Base-by-base conservation (phyloP, 2,329 filamentous ascomycete genomes). In the Mycogone perniciosa region DNA sequence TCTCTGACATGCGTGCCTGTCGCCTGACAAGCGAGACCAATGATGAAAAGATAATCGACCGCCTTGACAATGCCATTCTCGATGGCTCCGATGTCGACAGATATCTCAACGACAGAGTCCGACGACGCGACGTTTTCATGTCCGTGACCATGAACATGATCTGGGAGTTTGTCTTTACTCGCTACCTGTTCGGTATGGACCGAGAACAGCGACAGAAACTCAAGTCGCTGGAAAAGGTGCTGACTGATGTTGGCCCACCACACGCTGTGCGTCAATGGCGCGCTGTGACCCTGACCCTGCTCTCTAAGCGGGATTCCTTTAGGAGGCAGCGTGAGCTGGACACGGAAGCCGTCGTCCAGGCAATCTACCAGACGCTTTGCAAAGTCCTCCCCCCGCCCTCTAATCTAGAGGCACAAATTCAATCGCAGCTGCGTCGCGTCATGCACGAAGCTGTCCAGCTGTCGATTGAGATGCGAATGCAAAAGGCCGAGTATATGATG, bases 101-200 rank as follows among this genome's bases (percentile, higher is more conserved):
- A 52, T 93, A 95, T 63, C 84, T 99, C 44, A 80, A 81, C 58
- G 92, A 99, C 67, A 88, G 95, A 37, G 86, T 96, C 49, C 85
- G 81, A 62, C 85, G 93, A 54, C 84, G 92, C 54, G 92, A 97
- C 67, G 85, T 97, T 52, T 96, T 99, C 77, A 96, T 97, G 89
- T 93, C 90, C 35, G 90, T 99, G 68, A 89, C 92, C 50, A 97
- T 97, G 91, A 93, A 88, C 55, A 96, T 99, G 90, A 85, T 99
- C 46, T 99, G 91, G 91, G 93, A 99, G 69, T 96, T 95, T 64
- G 85, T 99, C 65, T 99, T 99, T 66, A 96, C 92, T 7, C 84
- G 93, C 57, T 99, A 99, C 68, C 83, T 99, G 29, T 99, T 99
- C 67, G 93, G 93, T 61, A 96, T 99, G 89, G 93, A 99, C 67